A percentile compares a stretch with the other conserved stretches of the same genome.
These are phyloP conservation scores for Ilex paraguariensis DNA, from an alignment of 305 asterid genomes.

Conservation along the genomic window DNA sequence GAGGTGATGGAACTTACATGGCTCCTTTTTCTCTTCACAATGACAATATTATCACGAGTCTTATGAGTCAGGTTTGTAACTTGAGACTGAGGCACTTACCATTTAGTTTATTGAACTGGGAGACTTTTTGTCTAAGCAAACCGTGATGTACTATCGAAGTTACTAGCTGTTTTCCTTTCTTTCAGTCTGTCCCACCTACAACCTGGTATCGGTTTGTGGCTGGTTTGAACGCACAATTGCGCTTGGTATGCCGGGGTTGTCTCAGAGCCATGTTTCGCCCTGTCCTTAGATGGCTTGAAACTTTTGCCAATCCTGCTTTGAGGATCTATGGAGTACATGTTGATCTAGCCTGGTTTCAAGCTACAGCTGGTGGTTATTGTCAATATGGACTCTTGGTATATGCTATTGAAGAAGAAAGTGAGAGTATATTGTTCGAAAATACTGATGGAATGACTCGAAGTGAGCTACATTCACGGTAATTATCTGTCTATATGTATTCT, in stretches of 20 bases:
- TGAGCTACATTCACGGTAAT: conserved; percentile 59
- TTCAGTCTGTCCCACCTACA: conserved; percentile 90
- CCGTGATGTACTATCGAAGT: not conserved
- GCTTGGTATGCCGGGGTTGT: conserved; percentile 84
- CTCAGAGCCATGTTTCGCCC: conserved; percentile 63
- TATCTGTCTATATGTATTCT: too few species aligned
- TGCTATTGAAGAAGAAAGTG: conserved; percentile 55
- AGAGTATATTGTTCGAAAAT: conserved; percentile 31
- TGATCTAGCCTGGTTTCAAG: conserved; percentile 86
- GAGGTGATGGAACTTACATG: conserved; percentile 98
- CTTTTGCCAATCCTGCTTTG: conserved; percentile 82
- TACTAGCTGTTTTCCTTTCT: conserved; percentile 8
- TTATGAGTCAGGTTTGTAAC: conserved; percentile 91
- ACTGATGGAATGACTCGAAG: conserved; percentile 44
- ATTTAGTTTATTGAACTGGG: not conserved
- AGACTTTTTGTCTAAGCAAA: not conserved
- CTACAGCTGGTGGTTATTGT: conserved; percentile 56
- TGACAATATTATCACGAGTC: conserved; percentile 83
- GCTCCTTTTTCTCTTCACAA: conserved; percentile 85
- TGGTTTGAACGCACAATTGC: conserved; percentile 95
- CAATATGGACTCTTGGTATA: conserved; percentile 79
- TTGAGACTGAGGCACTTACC: not conserved
- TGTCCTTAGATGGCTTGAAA: conserved; percentile 75
- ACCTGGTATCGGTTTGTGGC: conserved; percentile 96
- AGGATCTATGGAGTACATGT: conserved; percentile 57